phyloP scores from a whole-genome alignment of 129 eudicot genomes.

The Artemisia tridentata region DNA sequence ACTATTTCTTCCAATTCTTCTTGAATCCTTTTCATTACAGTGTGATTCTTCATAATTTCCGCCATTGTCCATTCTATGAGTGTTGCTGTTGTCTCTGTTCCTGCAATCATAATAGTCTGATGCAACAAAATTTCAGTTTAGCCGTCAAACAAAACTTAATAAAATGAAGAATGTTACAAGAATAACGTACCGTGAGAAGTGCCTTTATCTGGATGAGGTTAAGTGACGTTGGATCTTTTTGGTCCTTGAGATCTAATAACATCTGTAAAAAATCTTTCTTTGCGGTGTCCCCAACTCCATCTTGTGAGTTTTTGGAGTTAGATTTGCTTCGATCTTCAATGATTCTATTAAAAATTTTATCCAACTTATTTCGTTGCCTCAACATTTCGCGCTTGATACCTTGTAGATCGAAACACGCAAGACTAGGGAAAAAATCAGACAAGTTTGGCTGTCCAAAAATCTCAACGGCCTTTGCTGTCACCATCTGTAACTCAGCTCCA shows the following conservation, averaged over 20 bases:
- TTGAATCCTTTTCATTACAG: constrained; percentile 22
- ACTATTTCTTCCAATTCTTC: constrained; percentile 9
- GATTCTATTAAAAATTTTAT: background rate
- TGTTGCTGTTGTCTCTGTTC: constrained; percentile 18
- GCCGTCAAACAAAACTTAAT: background rate
- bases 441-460: background rate
- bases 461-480: background rate
- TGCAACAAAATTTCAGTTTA: background rate
- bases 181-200: background rate
- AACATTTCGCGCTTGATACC: too few relatives aligned
- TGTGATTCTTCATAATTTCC: constrained; percentile 7
- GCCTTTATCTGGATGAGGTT: background rate
- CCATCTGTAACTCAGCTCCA: background rate
- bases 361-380: too few relatives aligned
- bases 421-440: background rate
- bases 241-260: background rate
- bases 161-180: background rate
- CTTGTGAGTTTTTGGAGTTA: background rate
- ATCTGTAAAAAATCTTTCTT: constrained; percentile 5
- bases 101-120: constrained; percentile 19
- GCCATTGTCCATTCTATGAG: constrained; percentile 7
- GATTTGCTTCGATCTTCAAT: background rate
- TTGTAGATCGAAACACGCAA: too few relatives aligned
- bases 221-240: background rate
- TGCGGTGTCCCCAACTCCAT: background rate